These are phyloP conservation scores for Hypoxylon sp. DNA, from an alignment of 2,329 filamentous ascomycete genomes.

Conservation along the genomic window DNA sequence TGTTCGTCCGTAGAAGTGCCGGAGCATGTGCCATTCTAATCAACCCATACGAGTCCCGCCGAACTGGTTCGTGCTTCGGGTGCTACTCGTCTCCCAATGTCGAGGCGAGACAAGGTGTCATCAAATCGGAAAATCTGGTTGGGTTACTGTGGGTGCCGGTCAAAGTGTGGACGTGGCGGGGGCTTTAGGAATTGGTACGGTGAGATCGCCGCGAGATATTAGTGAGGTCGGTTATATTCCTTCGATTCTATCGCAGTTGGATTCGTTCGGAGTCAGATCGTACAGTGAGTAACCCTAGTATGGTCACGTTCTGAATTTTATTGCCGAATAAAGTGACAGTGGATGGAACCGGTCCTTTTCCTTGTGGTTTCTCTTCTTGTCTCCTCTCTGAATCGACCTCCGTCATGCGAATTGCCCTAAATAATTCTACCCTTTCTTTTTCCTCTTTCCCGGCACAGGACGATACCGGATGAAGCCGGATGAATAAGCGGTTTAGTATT, in stretches of 20 bases:
- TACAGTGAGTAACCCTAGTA: conserved; percentile 15
- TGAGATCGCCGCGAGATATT: conserved; percentile 35
- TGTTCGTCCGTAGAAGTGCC: conserved; percentile 70
- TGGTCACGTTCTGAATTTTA: conserved; percentile 15
- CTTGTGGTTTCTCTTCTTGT: conserved; percentile 29
- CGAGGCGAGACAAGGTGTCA: conserved; percentile 21
- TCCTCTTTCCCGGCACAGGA: conserved; percentile 7
- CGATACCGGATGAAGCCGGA: conserved; percentile 7
- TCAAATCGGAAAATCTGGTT: conserved; percentile 26
- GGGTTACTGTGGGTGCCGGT: conserved; percentile 15
- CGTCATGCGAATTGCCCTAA: conserved; percentile 34
- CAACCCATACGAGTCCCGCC: conserved; percentile 52
- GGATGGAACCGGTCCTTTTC: conserved; percentile 10
- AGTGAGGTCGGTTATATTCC: conserved; percentile 16
- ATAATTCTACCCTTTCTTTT: conserved; percentile 26
- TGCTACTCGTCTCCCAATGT: conserved; percentile 23
- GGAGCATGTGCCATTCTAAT: conserved; percentile 72
- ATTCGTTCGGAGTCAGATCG: conserved; percentile 21
- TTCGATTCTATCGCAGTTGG: conserved; percentile 30
- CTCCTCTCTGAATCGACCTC: conserved; percentile 29
- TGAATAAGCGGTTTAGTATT: conserved; percentile 34
- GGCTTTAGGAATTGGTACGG: conserved; percentile 26
- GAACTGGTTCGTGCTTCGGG: conserved; percentile 27
- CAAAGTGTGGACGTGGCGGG: conserved; percentile 26
- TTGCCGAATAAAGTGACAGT: conserved; percentile 4